Conservation (phyloP, 2,329 filamentous ascomycete genomes). For the Alternaria novae-zelandiae region DNA sequence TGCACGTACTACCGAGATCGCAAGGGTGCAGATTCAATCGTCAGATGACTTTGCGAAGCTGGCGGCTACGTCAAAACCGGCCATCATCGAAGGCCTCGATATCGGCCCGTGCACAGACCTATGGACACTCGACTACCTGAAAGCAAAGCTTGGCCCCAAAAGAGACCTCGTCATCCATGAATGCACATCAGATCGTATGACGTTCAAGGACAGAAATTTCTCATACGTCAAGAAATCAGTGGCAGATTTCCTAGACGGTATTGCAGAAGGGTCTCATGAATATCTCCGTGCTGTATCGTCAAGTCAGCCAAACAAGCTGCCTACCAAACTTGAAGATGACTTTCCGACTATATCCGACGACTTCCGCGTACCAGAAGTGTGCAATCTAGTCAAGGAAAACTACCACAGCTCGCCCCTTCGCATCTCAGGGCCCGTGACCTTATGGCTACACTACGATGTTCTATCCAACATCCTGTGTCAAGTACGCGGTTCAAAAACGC, state of each 20-base stretch:
- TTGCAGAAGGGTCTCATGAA: constrained; percentile 63
- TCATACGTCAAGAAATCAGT: constrained; percentile 73
- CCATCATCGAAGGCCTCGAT: constrained; percentile 69
- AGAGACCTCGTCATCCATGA: constrained; percentile 75
- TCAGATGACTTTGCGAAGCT: constrained; percentile 66
- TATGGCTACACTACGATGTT: constrained; percentile 93
- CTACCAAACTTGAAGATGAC: constrained; percentile 73
- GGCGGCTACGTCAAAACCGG: constrained; percentile 64
- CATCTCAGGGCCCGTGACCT: constrained; percentile 78
- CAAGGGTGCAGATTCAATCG: constrained; percentile 60
- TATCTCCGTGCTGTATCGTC: constrained; percentile 82
- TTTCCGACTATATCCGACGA: constrained; percentile 73
- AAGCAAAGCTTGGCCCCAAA: constrained; percentile 51
- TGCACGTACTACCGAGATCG: constrained; percentile 49
- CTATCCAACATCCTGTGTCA: constrained; percentile 90
- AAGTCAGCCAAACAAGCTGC: constrained; percentile 69
- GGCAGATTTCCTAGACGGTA: constrained; percentile 68
- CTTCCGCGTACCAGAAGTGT: constrained; percentile 67
- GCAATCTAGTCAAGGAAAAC: constrained; percentile 58
- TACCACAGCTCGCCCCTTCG: constrained; percentile 80
- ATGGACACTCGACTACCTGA: constrained; percentile 75
- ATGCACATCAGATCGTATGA: constrained; percentile 70
- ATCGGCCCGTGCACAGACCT: constrained; percentile 70
- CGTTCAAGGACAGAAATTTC: constrained; percentile 86
- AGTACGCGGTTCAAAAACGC: constrained; percentile 72